phyloP scores from a whole-genome alignment of 129 eudicot genomes.

The Escallonia herrerae region DNA sequence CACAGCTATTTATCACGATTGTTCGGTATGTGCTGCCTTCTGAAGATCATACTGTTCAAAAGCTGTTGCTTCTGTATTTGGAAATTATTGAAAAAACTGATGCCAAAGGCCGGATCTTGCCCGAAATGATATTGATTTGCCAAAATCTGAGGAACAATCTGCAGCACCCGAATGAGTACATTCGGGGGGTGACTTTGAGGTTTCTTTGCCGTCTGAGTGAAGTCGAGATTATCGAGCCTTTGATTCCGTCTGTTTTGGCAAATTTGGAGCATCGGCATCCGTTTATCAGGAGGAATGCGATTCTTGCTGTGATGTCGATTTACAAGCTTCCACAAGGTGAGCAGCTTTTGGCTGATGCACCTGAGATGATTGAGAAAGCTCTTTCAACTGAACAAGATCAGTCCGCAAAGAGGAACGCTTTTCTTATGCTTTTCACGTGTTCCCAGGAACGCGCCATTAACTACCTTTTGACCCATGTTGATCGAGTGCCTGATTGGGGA shows the following conservation, averaged over 20 bases:
- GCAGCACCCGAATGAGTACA: constrained; percentile 87
- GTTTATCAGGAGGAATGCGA: constrained; percentile 85
- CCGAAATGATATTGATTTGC: constrained; percentile 92
- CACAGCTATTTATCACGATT: constrained; percentile 87
- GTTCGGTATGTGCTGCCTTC: constrained; percentile 88
- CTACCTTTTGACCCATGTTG: constrained; percentile 77
- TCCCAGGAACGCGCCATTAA: constrained; percentile 89
- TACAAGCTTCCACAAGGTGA: constrained; percentile 97
- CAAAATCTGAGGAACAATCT: constrained; percentile 82
- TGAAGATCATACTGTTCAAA: constrained; percentile 80
- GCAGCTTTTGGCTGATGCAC: constrained; percentile 89
- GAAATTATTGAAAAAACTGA: constrained; percentile 86
- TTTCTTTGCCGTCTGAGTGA: constrained; percentile 81
- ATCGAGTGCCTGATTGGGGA: constrained; percentile 86
- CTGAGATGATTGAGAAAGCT: constrained; percentile 84
- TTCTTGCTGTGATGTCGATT: constrained; percentile 90
- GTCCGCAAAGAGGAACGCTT: constrained; percentile 91
- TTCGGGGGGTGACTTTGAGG: constrained; percentile 82
- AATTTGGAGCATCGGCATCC: constrained; percentile 93
- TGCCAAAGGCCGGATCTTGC: constrained; percentile 54
- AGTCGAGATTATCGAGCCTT: constrained; percentile 73
- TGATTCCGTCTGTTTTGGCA: constrained; percentile 74
- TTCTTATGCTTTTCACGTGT: constrained; percentile 93
- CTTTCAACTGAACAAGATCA: constrained; percentile 81
- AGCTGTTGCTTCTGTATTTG: constrained; percentile 64